Conservation (phyloP, 2,329 filamentous ascomycete species). For the Alternaria sp. region DNA sequence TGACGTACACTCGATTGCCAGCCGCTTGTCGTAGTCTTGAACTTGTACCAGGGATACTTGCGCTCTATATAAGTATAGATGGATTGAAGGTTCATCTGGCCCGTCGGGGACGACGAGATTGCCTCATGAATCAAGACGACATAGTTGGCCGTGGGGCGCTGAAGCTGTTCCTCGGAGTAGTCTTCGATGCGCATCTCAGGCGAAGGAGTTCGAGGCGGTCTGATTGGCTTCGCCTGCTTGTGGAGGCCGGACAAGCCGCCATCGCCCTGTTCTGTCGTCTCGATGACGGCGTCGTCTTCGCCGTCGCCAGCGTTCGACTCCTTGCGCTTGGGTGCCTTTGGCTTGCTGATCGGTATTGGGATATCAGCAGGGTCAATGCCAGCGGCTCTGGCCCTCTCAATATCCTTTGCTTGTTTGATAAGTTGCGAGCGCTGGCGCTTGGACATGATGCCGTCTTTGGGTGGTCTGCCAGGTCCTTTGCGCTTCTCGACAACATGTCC, state of each 20-base stretch:
- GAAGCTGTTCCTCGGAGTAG: conserved; percentile 75
- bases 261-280: conserved; percentile 49
- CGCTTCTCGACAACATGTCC: conserved; percentile 64
- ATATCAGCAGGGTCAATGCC: conserved; percentile 48
- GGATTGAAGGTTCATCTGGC: conserved; percentile 68
- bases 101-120: conserved; percentile 61
- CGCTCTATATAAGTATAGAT: conserved; percentile 70
- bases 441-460: conserved; percentile 84
- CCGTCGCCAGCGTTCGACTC: conserved; percentile 47
- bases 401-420: conserved; percentile 64
- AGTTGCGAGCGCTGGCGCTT: conserved; percentile 73
- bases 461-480: conserved; percentile 79
- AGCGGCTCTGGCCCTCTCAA: conserved; percentile 48
- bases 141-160: conserved; percentile 70
- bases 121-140: conserved; percentile 69
- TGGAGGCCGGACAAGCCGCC: conserved; percentile 48
- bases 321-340: conserved; percentile 45
- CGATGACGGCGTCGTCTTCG: conserved; percentile 43
- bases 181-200: conserved; percentile 69
- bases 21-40: conserved; percentile 63
- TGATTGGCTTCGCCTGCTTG: conserved; percentile 56
- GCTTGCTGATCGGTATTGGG: conserved; percentile 41
- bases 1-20: conserved; percentile 73
- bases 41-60: conserved; percentile 70
- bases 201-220: conserved; percentile 62